A percentile compares a stretch with the other conserved stretches of the same genome.
Conservation (phyloP, 2,329 filamentous ascomycete species). For the Kalmusia sp. region DNA sequence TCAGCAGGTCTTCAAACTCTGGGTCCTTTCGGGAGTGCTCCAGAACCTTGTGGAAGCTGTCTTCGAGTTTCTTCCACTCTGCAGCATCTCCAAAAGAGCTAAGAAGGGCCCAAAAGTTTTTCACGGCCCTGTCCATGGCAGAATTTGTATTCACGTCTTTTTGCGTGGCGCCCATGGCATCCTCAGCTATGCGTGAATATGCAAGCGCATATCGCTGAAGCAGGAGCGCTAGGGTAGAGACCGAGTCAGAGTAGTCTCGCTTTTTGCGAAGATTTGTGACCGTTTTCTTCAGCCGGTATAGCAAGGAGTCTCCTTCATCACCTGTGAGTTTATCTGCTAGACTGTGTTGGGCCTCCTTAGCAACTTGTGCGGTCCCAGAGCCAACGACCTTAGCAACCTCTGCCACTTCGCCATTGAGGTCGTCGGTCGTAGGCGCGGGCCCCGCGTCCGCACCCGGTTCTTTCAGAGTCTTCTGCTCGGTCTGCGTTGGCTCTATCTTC, state of each 20-base stretch:
- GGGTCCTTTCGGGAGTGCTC: slow-evolving; percentile 78
- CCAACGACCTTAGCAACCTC: slow-evolving; percentile 56
- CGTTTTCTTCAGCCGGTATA: slow-evolving; percentile 77
- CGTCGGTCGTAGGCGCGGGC: slow-evolving; percentile 63
- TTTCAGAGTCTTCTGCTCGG: slow-evolving; percentile 64
- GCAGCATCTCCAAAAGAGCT: slow-evolving; percentile 77
- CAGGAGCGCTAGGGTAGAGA: slow-evolving; percentile 77
- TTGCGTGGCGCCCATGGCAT: slow-evolving; percentile 70
- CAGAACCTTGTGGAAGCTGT: slow-evolving; percentile 72
- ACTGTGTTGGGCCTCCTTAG: slow-evolving; percentile 70
- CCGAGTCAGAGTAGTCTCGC: slow-evolving; percentile 84
- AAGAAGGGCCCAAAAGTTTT: slow-evolving; percentile 81
- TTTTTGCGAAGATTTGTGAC: slow-evolving; percentile 77
- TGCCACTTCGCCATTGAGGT: slow-evolving; percentile 61
- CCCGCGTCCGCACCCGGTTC: slow-evolving; percentile 59
- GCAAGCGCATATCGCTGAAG: slow-evolving; percentile 78
- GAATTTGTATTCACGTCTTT: slow-evolving; percentile 76
- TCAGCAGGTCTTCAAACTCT: slow-evolving; percentile 80
- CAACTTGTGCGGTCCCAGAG: slow-evolving; percentile 54
- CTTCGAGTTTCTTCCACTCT: slow-evolving; percentile 78
- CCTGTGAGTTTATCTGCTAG: slow-evolving; percentile 75
- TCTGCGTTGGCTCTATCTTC: slow-evolving; percentile 71
- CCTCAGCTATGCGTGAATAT: slow-evolving; percentile 76
- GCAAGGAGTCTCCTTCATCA: slow-evolving; percentile 74
- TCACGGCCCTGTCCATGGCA: slow-evolving; percentile 76